Percentiles rank a stretch among this genome's conserved stretches.
phyloP scores from a whole-genome alignment of 257 asterid genomes.

The Craterostigma plantagineum region DNA sequence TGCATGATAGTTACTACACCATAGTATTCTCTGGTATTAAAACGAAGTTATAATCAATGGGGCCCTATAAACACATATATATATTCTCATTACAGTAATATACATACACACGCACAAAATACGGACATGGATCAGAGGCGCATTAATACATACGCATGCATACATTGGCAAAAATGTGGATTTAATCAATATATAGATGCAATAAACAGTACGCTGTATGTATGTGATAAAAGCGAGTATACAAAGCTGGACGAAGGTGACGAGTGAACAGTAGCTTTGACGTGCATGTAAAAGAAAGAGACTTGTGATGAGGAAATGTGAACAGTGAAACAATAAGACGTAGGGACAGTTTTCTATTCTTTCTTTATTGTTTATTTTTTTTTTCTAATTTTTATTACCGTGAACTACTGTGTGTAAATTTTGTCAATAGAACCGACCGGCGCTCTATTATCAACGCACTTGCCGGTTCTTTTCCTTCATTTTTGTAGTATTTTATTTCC shows the following conservation, averaged over 20 bases:
- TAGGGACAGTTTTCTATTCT: not conserved
- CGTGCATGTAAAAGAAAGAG: constrained; percentile 11
- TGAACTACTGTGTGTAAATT: too few species aligned
- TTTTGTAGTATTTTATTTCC: constrained; percentile 23
- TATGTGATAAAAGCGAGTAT: not conserved
- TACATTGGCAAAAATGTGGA: too few species aligned
- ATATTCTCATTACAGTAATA: too few species aligned
- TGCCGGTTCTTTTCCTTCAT: constrained; percentile 17
- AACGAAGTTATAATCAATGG: too few species aligned
- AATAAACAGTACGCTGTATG: too few species aligned
- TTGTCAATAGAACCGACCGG: constrained; percentile 27
- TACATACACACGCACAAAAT: constrained; percentile 6
- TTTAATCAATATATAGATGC: not conserved
- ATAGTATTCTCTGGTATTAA: constrained; percentile 7
- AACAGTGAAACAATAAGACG: constrained; percentile 1
- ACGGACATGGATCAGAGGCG: constrained; percentile 7
- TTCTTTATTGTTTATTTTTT: too few species aligned
- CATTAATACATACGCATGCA: too few species aligned
- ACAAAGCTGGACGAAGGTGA: constrained; percentile 4
- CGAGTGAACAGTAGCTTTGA: constrained; percentile 10
- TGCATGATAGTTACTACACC: constrained; percentile 5
- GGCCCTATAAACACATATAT: too few species aligned
- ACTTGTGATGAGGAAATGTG: constrained; percentile 1
- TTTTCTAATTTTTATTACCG: too few species aligned
- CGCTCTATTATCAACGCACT: constrained; percentile 34